These are phyloP conservation scores for Begonia peltatifolia DNA, from an alignment of 306 rosid species.

Conservation along the genomic window DNA sequence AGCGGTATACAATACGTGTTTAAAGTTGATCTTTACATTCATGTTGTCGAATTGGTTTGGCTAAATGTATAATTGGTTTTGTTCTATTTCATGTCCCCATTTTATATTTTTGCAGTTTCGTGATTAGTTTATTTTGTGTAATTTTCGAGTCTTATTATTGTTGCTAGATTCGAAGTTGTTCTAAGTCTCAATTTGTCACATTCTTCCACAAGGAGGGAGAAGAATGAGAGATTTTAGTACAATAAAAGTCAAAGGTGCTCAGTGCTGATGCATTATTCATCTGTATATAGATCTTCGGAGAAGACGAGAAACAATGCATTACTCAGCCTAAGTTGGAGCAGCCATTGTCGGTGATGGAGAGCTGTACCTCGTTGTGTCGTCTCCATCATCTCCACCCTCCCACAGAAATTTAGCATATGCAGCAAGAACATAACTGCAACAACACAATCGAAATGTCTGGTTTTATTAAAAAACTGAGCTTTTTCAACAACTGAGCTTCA, in stretches of 20 bases:
- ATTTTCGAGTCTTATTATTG: too few relatives aligned
- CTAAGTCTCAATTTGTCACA: too few relatives aligned
- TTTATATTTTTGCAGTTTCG: too few relatives aligned
- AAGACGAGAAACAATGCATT: not conserved
- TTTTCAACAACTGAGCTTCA: not conserved
- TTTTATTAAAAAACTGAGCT: not conserved
- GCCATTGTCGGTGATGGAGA: not conserved
- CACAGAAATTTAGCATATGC: conserved; percentile 12
- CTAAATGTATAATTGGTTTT: not conserved
- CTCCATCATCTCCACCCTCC: conserved; percentile 11
- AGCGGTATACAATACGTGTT: conserved; percentile 28
- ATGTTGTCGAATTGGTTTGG: conserved; percentile 20
- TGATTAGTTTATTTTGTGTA: too few relatives aligned
- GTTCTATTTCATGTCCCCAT: too few relatives aligned
- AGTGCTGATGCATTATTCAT: not conserved
- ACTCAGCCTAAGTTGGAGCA: not conserved
- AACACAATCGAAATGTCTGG: not conserved
- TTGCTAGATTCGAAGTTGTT: too few relatives aligned
- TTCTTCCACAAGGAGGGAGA: too few relatives aligned
- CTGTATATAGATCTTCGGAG: not conserved
- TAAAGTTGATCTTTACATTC: conserved; percentile 18
- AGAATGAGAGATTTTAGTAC: too few relatives aligned
- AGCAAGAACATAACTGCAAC: conserved; percentile 11
- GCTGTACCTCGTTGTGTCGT: not conserved
- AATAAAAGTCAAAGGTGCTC: too few relatives aligned